phyloP scores from a whole-genome alignment of 495 filamentous ascomycete genomes.

The Aspergillus diversus region DNA sequence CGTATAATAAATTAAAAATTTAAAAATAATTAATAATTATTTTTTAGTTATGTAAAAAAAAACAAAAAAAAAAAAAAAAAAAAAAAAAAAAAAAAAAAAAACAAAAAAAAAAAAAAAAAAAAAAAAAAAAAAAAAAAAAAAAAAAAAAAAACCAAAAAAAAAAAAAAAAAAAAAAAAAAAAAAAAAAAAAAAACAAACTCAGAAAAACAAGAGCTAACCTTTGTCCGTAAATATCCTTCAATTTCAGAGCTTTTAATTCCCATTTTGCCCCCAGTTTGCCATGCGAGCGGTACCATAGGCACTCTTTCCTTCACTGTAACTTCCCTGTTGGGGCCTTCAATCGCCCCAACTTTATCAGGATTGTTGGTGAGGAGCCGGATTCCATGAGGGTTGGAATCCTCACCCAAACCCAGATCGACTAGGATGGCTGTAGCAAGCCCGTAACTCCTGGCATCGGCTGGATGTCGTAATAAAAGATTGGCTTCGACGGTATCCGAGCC shows the following conservation, averaged over 20 bases:
- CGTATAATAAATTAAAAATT: too few relatives aligned
- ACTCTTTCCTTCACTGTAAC: constrained; percentile 87
- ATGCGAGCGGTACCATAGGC: constrained; percentile 93
- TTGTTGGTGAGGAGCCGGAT: constrained; percentile 95
- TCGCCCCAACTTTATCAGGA: constrained; percentile 92
- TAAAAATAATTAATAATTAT: too few relatives aligned
- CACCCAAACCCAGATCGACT: constrained; percentile 74
- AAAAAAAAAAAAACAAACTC: constrained; percentile 9
- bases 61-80: too few relatives aligned
- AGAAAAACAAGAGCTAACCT: constrained; percentile 57
- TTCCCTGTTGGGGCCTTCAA: constrained; percentile 88
- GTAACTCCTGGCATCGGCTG: constrained; percentile 92
- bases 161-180: constrained; percentile 9
- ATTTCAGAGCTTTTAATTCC: constrained; percentile 88
- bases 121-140: too few relatives aligned
- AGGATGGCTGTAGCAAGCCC: constrained; percentile 94
- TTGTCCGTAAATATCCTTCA: constrained; percentile 90
- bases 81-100: too few relatives aligned
- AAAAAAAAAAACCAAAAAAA: too few relatives aligned
- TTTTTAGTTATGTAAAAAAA: too few relatives aligned
- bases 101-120: too few relatives aligned
- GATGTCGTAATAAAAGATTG: constrained; percentile 87
- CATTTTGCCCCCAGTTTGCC: constrained; percentile 77
- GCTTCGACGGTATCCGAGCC: constrained; percentile 96
- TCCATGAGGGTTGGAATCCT: constrained; percentile 60